A percentile compares a stretch with the other conserved stretches of the same genome.
These are phyloP conservation scores for Fragilariopsis cylindrus DNA, from an alignment of 108 stramenopile species.

Conservation along the genomic window DNA sequence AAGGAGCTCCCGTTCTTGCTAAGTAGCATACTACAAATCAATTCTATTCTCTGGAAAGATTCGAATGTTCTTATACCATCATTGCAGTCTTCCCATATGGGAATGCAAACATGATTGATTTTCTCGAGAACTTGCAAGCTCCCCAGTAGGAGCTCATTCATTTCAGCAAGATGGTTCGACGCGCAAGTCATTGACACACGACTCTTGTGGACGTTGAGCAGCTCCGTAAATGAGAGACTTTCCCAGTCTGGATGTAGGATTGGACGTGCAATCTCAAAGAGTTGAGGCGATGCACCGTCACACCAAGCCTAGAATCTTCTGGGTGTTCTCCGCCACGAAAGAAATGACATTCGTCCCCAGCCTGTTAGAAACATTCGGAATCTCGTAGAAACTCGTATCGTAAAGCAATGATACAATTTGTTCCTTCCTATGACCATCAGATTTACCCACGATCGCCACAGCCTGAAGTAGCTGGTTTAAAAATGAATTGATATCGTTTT, in stretches of 20 bases:
- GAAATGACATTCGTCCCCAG: slow-evolving; percentile 16
- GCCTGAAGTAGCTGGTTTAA: slow-evolving; percentile 28
- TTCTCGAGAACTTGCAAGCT: slow-evolving; percentile 1
- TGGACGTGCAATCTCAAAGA: not conserved
- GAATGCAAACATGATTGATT: not conserved
- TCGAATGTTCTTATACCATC: slow-evolving; percentile 5
- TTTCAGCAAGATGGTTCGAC: not conserved
- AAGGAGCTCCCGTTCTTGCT: not conserved
- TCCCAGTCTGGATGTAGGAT: not conserved
- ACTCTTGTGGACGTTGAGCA: not conserved
- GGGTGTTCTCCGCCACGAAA: slow-evolving; percentile 6
- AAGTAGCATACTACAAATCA: not conserved
- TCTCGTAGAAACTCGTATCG: slow-evolving; percentile 45
- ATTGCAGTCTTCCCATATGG: slow-evolving; percentile 13
- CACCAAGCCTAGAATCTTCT: slow-evolving; percentile 7
- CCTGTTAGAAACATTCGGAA: slow-evolving; percentile 12
- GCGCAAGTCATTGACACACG: not conserved
- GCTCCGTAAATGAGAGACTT: not conserved
- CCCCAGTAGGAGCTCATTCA: not conserved
- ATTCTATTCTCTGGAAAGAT: not conserved
- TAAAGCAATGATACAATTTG: slow-evolving; percentile 15
- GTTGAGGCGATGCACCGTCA: not conserved
- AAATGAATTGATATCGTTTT: slow-evolving; percentile 32
- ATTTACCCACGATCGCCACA: not conserved
- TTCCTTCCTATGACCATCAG: not conserved